A percentile compares a stretch with the other conserved stretches of the same genome.
Evolutionary conservation across 108 stramenopile genomes (phyloP).

Genomic region (Nannochloropsis oceanica): DNA sequence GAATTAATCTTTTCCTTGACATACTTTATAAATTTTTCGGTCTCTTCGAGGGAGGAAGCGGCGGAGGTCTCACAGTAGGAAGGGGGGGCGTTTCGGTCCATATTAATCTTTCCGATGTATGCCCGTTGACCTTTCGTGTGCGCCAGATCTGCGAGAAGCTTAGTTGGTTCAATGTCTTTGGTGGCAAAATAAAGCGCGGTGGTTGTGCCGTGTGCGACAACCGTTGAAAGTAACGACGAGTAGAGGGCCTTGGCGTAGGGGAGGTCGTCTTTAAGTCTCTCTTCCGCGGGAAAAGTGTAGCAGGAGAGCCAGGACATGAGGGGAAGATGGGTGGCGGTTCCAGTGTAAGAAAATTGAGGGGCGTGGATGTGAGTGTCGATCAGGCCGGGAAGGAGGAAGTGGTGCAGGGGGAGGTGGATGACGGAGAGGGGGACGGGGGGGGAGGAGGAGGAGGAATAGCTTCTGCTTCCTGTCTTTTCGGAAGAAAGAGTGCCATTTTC

Average conservation of each 20-base stretch:
- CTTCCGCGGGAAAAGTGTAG: constrained; percentile 49
- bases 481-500: background rate
- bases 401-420: background rate
- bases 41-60: constrained; percentile 19
- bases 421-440: background rate
- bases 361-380: constrained; percentile 42
- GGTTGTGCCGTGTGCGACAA: constrained; percentile 39
- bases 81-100: constrained; percentile 43
- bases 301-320: constrained; percentile 45
- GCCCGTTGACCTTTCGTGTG: constrained; percentile 36
- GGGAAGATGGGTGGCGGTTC: constrained; percentile 46
- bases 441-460: too few relatives aligned
- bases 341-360: constrained; percentile 45
- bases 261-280: constrained; percentile 5
- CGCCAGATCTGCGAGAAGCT: constrained; percentile 32
- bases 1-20: background rate
- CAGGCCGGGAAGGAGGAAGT: background rate
- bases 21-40: constrained; percentile 31
- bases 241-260: constrained; percentile 13
- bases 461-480: too few relatives aligned
- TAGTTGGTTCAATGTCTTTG: constrained; percentile 33
- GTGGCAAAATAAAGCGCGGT: constrained; percentile 42
- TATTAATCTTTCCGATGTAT: constrained; percentile 47
- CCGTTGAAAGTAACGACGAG: constrained; percentile 20
- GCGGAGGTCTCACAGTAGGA: constrained; percentile 38